Conservation (phyloP, 2,329 filamentous ascomycete genomes). For the Botrytis fabae region DNA sequence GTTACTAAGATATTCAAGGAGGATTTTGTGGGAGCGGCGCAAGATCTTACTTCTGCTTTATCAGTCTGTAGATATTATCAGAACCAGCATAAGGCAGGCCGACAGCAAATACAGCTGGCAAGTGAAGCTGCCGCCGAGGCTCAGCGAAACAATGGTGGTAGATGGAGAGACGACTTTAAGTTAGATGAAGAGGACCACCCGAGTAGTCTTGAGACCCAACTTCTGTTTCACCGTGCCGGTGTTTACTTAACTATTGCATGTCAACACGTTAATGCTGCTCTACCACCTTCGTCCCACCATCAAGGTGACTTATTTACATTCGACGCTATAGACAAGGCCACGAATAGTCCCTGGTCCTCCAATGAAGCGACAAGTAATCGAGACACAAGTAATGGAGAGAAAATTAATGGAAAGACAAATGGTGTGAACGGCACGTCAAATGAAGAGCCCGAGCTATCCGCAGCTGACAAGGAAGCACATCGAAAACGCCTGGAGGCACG, state of each 20-base stretch:
- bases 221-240: slow-evolving; percentile 74
- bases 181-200: slow-evolving; percentile 67
- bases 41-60: slow-evolving; percentile 70
- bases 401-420: slow-evolving; percentile 28
- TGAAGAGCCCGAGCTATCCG: slow-evolving; percentile 40
- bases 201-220: slow-evolving; percentile 70
- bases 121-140: slow-evolving; percentile 42
- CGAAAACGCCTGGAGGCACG: slow-evolving; percentile 56
- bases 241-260: slow-evolving; percentile 73
- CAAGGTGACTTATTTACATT: slow-evolving; percentile 28
- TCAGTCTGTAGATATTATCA: slow-evolving; percentile 44
- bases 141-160: slow-evolving; percentile 37
- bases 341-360: not conserved
- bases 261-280: slow-evolving; percentile 58
- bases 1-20: slow-evolving; percentile 74
- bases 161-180: slow-evolving; percentile 51
- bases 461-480: slow-evolving; percentile 49
- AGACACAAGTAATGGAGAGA: slow-evolving; percentile 27
- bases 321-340: not conserved
- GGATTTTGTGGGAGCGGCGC: slow-evolving; percentile 67
- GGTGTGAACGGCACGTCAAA: slow-evolving; percentile 26
- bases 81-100: slow-evolving; percentile 38
- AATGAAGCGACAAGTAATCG: slow-evolving; percentile 33
- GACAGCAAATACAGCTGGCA: slow-evolving; percentile 52
- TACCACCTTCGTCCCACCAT: slow-evolving; percentile 42